Percentiles rank a stretch among this genome's conserved stretches.
Conservation (phyloP, 768 basidiomycete genomes). For the Phylloporus arenicola region DNA sequence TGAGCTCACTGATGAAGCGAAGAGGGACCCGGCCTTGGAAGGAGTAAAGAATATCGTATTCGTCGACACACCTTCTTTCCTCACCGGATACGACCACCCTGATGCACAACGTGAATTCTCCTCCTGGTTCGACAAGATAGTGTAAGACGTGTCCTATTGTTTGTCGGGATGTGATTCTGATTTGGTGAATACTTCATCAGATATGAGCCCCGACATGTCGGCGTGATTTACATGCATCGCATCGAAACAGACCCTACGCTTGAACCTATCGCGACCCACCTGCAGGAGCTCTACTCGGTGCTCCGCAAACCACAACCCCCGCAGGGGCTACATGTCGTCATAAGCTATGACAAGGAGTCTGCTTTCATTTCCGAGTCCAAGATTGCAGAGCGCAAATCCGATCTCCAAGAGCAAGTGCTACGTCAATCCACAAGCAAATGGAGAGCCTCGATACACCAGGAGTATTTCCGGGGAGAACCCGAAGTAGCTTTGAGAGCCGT, state of each 20-base stretch:
- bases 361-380: background rate
- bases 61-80: constrained; percentile 20
- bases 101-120: constrained; percentile 5
- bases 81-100: constrained; percentile 4
- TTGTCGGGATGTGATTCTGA: too few relatives aligned
- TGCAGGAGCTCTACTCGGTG: background rate
- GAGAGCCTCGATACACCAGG: constrained; percentile 3
- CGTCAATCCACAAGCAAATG: background rate
- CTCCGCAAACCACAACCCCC: background rate
- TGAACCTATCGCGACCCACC: constrained; percentile 3
- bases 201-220: background rate
- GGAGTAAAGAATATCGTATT: constrained; percentile 12
- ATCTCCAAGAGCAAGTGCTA: background rate
- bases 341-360: constrained; percentile 11
- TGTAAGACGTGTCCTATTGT: background rate
- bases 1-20: constrained; percentile 9
- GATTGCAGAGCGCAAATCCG: background rate
- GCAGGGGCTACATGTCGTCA: constrained; percentile 5
- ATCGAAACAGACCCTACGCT: constrained; percentile 11
- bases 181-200: background rate
- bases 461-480: constrained; percentile 7
- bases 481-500: constrained; percentile 11
- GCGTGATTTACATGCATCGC: constrained; percentile 18
- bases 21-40: background rate
- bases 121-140: background rate